These are phyloP conservation scores for Clonostachys rosea DNA, from an alignment of 2,329 filamentous ascomycete species.

Conservation along the genomic window DNA sequence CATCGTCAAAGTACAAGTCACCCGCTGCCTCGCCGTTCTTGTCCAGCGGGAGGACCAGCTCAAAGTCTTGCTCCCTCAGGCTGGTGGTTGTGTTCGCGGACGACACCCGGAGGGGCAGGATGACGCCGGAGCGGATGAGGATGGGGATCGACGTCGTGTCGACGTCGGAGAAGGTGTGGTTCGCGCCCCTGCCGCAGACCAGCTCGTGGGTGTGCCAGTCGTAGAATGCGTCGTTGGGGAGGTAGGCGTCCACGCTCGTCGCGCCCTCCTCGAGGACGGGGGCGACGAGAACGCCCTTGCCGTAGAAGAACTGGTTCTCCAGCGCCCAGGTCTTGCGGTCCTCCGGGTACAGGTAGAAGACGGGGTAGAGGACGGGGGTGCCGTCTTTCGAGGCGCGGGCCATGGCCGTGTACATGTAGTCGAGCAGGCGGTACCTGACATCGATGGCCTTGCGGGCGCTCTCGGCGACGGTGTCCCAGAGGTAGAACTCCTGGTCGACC, in stretches of 20 bases:
- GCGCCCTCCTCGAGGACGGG: conserved; percentile 40
- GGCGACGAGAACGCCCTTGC: conserved; percentile 39
- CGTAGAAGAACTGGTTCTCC: conserved; percentile 47
- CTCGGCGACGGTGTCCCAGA: conserved; percentile 57
- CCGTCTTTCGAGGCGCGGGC: conserved; percentile 56
- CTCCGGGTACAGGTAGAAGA: conserved; percentile 66
- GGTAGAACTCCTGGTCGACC: conserved; percentile 63
- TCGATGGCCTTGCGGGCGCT: conserved; percentile 66
- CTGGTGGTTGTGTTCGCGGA: conserved; percentile 59
- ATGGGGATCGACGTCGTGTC: conserved; percentile 53
- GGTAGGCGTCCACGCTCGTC: conserved; percentile 38
- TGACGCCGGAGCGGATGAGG: conserved; percentile 59
- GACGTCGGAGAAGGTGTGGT: conserved; percentile 27
- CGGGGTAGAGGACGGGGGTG: conserved; percentile 60
- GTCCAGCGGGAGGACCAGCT: conserved; percentile 65
- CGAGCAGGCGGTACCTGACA: conserved; percentile 73
- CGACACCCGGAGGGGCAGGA: conserved; percentile 55
- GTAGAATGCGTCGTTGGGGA: conserved; percentile 45
- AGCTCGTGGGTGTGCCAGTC: conserved; percentile 43
- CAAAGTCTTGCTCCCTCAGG: conserved; percentile 62
- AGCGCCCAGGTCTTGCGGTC: conserved; percentile 38
- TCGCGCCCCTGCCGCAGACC: conserved; percentile 31
- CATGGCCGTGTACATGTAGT: conserved; percentile 75
- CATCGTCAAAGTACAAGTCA: conserved; percentile 73
- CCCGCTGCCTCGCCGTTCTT: conserved; percentile 59